Base-by-base conservation (phyloP, 1,139 yeast species). In the Pichia sp. region DNA sequence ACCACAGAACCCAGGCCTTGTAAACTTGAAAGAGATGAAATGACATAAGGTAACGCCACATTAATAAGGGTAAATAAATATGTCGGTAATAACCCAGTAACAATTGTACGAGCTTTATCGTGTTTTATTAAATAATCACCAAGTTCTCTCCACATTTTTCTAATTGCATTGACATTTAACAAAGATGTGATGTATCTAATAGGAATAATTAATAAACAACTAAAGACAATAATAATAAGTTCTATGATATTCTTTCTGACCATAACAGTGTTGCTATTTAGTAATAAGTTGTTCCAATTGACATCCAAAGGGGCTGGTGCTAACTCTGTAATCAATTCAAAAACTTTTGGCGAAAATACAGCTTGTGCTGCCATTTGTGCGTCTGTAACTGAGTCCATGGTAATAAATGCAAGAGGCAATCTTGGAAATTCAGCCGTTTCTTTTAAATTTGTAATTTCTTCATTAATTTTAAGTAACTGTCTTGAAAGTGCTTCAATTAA, bases 311-410 rank as follows among this genome's bases (percentile, higher is more conserved):
- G 96, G 1, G 96, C 91, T 0, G 96, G 96, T 0, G 96, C 96
- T 47, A 87, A 72, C 47, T 74, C 76, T 10, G 95, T 85, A 45
- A 87, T 82, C 45, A 88, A 71, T 52, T 84, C 84, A 63, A 83
- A 79, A 1, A 88, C 84, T 51, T 82, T 77, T 0, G 96, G 96
- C 57, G 89, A 95, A 49, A 88, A 71, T 0, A 87, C 87, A 0
- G 96, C 88, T 65, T 89, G 96, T 0, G 96, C 95, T 10, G 89
- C 83, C 85, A 88, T 81, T 65, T 88, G 96, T 1, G 96, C 96
- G 60, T 84, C 83, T 0, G 95, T 87, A 11, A 87, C 95, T 1
- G 88, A 77, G 57, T 83, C 84, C 93, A 88, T 84, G 1, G 96
- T 88, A 27, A 88, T 80, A 67, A 88, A 88, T 0, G 96, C 96